These are phyloP conservation scores for Aspergillus fijiensis DNA, from an alignment of 2,329 filamentous ascomycete species.

Conservation along the genomic window DNA sequence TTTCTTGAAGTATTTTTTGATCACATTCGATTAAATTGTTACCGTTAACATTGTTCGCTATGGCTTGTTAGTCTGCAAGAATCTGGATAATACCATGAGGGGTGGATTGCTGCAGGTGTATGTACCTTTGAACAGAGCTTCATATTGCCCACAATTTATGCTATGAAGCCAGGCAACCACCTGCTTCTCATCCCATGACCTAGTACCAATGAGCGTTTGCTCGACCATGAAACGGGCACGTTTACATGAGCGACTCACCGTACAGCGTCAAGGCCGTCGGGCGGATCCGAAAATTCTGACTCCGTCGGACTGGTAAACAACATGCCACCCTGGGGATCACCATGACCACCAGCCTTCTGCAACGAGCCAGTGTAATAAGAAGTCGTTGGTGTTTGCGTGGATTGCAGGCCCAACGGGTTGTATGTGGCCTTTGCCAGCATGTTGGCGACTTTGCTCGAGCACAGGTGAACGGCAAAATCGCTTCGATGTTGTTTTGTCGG, in stretches of 20 bases:
- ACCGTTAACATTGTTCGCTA: conserved; percentile 91
- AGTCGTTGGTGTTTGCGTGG: conserved; percentile 37
- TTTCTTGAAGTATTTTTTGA: conserved; percentile 92
- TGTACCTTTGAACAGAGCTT: conserved; percentile 74
- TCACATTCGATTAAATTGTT: conserved; percentile 97
- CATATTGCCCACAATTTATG: conserved; percentile 93
- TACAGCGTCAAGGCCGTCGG: conserved; percentile 71
- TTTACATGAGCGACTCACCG: conserved; percentile 52
- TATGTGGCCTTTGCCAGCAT: conserved; percentile 47
- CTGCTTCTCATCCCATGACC: conserved; percentile 81
- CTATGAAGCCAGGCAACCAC: conserved; percentile 88
- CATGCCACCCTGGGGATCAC: conserved; percentile 35
- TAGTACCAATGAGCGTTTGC: conserved; percentile 30
- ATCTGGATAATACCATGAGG: conserved; percentile 2
- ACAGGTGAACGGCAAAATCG: background rate
- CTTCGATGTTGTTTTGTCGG: background rate
- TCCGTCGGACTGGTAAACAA: conserved; percentile 79
- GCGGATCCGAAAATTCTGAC: conserved; percentile 81
- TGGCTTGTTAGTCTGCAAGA: conserved; percentile 11
- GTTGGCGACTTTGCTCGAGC: background rate
- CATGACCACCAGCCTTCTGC: conserved; percentile 30
- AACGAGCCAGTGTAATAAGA: conserved; percentile 31
- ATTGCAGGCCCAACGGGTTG: conserved; percentile 30
- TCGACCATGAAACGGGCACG: background rate
- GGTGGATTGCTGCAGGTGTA: background rate